Base-by-base conservation (phyloP, 129 eudicot species). In the Arctium lappa region DNA sequence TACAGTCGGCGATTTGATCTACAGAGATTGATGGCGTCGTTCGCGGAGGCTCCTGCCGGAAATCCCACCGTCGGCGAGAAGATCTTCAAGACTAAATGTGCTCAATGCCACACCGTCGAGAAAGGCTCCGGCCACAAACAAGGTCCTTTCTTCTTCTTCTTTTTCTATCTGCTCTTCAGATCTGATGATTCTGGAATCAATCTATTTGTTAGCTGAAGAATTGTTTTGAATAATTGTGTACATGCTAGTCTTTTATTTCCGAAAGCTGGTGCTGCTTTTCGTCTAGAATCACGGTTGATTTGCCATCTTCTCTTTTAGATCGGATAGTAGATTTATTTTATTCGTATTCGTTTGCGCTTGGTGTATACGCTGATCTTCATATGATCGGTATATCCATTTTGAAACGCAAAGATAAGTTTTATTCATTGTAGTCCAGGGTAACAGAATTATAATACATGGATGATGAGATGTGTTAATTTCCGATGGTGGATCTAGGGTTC, bases 81-180 rank as follows among this genome's bases (percentile, higher is more conserved):
- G 91, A 94, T 94, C 91, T 94, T 94, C 92, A 94, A 89, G 89
- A 94, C 91, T 13, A 94, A 94, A 85, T 94, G 98, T 80, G 97
- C 97, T 85, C 97, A 93, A 85, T 93, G 98, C 50, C 98, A 94
- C 84, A 92, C 98, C 90, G 97, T 89, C 36, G 97, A 92, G 6
- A 86, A 91, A 82, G 97, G 98, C 84, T 94, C 95, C 75, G 98
- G 98, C 69, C 98, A 94, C 88, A 94, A 92, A 68, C 98, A 92
- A 91, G 98, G 98, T 85, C 3, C 10, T 34, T 16, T 83, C 1
- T 33, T 53, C 5, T 30, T 46, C 46, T 6, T 29, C 30, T 78
- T 4, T 60, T 0, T 42, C 2, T 79, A 8, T 85, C 2, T 62
- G 7, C 22, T 11, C 8, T 42, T 16, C n/a, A 36, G 86, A 82